Evolutionary conservation across 1,139 yeast genomes (phyloP).

Genomic region (Yamadazyma spencermartinsiae): DNA sequence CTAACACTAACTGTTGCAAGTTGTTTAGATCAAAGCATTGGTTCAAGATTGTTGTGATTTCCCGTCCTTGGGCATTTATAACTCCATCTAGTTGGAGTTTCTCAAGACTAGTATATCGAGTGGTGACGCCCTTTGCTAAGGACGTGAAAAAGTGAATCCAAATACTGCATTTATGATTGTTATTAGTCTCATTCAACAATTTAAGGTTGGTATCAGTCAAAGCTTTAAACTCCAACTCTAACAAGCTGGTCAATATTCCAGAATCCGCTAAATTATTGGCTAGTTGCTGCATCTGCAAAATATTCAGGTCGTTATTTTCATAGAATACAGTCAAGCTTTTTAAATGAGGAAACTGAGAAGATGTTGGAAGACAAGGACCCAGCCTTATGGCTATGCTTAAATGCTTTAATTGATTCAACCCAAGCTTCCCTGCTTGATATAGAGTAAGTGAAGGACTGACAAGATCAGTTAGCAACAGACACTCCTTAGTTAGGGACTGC

Average conservation of each 20-base stretch:
- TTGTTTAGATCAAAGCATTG: slow-evolving; percentile 7
- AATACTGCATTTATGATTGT: slow-evolving; percentile 6
- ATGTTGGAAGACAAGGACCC: background rate
- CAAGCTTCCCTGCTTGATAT: background rate
- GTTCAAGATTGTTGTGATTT: slow-evolving; percentile 4
- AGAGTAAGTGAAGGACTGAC: slow-evolving; percentile 7
- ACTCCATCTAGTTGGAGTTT: slow-evolving; percentile 14
- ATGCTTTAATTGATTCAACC: slow-evolving; percentile 2
- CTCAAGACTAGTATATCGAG: background rate
- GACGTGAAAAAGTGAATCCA: slow-evolving; percentile 14
- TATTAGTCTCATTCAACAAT: slow-evolving; percentile 11
- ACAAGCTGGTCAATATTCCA: slow-evolving; percentile 4
- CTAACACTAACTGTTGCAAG: slow-evolving; percentile 4
- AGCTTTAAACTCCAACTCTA: slow-evolving; percentile 12
- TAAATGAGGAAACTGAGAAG: slow-evolving; percentile 6
- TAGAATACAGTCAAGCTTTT: slow-evolving; percentile 10
- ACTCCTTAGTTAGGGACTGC: background rate
- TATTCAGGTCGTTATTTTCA: slow-evolving; percentile 9
- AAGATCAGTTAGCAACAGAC: slow-evolving; percentile 4
- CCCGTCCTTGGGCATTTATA: slow-evolving; percentile 8
- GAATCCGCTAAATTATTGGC: slow-evolving; percentile 6
- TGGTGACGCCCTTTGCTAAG: slow-evolving; percentile 1
- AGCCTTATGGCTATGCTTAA: slow-evolving; percentile 6
- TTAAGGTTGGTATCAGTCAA: slow-evolving; percentile 7
- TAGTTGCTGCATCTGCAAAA: slow-evolving; percentile 3